Conservation (phyloP, 2,329 filamentous ascomycete genomes). For the Aureobasidium mangrovei region DNA sequence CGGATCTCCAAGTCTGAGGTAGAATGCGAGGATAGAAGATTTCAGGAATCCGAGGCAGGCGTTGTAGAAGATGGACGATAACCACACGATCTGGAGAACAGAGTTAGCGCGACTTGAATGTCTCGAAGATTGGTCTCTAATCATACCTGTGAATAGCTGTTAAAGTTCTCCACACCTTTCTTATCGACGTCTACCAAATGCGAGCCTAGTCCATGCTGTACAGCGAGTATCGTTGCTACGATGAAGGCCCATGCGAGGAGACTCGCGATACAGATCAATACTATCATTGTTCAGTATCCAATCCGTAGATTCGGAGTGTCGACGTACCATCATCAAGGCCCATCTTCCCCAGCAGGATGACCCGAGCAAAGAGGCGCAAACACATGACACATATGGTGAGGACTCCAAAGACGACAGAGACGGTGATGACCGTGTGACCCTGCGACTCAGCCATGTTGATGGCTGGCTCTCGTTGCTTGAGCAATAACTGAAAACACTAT, state of each 20-base stretch:
- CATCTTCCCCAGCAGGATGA: slow-evolving; percentile 5
- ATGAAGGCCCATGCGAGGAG: slow-evolving; percentile 3
- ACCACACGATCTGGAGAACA: background rate
- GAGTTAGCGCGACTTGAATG: background rate
- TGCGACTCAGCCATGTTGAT: slow-evolving; percentile 5
- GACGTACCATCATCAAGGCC: slow-evolving; percentile 5
- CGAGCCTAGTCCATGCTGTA: background rate
- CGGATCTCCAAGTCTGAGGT: slow-evolving; percentile 1
- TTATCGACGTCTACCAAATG: slow-evolving; percentile 1
- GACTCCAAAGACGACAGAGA: background rate
- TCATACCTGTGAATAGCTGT: background rate
- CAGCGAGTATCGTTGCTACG: background rate
- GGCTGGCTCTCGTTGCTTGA: background rate
- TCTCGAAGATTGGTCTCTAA: background rate
- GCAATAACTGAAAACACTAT: background rate
- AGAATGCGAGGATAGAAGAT: slow-evolving; percentile 3
- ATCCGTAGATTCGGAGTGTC: background rate
- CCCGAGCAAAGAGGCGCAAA: slow-evolving; percentile 2
- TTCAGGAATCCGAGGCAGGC: slow-evolving; percentile 5
- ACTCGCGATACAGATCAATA: background rate
- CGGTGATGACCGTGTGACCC: background rate
- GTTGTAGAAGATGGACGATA: slow-evolving; percentile 9
- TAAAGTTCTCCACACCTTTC: background rate
- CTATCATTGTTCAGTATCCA: background rate
- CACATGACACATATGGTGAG: background rate